phyloP scores from a whole-genome alignment of 2,329 filamentous ascomycete species.

The Sarocladium strictum region DNA sequence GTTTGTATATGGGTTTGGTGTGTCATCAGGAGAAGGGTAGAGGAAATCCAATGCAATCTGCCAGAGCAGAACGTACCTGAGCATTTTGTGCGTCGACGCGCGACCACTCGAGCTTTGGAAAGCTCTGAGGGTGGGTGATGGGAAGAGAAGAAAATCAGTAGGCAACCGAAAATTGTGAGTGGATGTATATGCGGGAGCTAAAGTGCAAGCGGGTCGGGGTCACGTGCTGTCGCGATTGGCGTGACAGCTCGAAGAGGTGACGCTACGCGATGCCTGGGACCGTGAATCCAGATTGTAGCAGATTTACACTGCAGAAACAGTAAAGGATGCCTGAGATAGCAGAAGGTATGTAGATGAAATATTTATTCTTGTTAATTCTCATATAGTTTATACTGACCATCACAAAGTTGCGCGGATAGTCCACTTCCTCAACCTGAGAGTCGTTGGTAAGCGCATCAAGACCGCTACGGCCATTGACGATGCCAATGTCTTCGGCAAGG shows the following conservation, averaged over 20 bases:
- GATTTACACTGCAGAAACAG: background rate
- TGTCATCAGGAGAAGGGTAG: conserved; percentile 63
- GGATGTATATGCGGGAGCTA: conserved; percentile 12
- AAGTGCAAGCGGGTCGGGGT: conserved; percentile 18
- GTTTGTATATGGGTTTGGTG: conserved; percentile 69
- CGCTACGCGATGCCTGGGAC: background rate
- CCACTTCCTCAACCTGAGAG: conserved; percentile 73
- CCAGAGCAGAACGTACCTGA: conserved; percentile 12
- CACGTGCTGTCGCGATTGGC: conserved; percentile 24
- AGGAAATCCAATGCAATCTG: conserved; percentile 13
- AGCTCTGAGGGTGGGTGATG: conserved; percentile 13
- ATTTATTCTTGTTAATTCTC: background rate
- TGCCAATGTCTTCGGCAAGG: conserved; percentile 83
- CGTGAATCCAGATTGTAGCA: background rate
- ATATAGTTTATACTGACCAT: conserved; percentile 11
- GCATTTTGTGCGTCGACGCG: conserved; percentile 15
- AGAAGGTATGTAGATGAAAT: conserved; percentile 38
- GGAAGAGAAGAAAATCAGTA: conserved; percentile 19
- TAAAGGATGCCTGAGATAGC: conserved; percentile 56
- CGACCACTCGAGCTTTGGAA: conserved; percentile 14
- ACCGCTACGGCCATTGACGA: conserved; percentile 71
- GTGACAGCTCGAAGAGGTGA: background rate
- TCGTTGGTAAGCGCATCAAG: conserved; percentile 77
- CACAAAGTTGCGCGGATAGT: conserved; percentile 74
- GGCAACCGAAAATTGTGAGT: conserved; percentile 17